These are phyloP conservation scores for Taxillus chinensis DNA, from an alignment of 164 flowering plant species.

Conservation along the genomic window DNA sequence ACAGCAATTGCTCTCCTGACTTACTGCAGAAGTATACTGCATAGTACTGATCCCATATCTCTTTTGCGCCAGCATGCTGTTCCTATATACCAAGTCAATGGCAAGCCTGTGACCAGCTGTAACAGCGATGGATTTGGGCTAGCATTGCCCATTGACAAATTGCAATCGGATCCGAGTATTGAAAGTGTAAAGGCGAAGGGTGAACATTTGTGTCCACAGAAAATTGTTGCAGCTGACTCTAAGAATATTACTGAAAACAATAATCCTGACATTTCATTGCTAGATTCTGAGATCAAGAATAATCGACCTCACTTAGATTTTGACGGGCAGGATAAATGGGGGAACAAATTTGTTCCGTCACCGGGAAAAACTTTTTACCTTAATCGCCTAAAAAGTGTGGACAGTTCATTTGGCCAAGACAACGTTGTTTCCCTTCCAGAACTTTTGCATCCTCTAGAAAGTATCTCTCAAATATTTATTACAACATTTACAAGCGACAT, in stretches of 20 bases:
- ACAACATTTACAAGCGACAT: conserved; percentile 84
- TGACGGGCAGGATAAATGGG: conserved; percentile 4
- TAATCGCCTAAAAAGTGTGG: conserved; percentile 46
- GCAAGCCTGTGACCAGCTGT: too few relatives aligned
- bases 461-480: conserved; percentile 49
- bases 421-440: conserved; percentile 57
- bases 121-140: too few relatives aligned
- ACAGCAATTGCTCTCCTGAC: conserved; percentile 29
- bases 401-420: conserved; percentile 13
- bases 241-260: conserved; percentile 9
- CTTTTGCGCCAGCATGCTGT: conserved; percentile 16
- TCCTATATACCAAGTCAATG: conserved; percentile 3
- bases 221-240: conserved; percentile 2
- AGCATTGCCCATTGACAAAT: neutral
- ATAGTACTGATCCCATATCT: conserved; percentile 44
- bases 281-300: conserved; percentile 7
- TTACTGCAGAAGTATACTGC: conserved; percentile 43
- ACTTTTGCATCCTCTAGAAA: conserved; percentile 66
- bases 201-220: conserved; percentile 5
- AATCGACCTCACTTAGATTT: conserved; percentile 4
- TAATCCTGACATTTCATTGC: conserved; percentile 1
- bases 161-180: neutral
- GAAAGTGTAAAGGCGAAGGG: neutral
- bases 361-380: conserved; percentile 58
- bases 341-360: conserved; percentile 16